Conservation (phyloP, 2,329 filamentous ascomycete species). For the Calonectria pauciramosa region DNA sequence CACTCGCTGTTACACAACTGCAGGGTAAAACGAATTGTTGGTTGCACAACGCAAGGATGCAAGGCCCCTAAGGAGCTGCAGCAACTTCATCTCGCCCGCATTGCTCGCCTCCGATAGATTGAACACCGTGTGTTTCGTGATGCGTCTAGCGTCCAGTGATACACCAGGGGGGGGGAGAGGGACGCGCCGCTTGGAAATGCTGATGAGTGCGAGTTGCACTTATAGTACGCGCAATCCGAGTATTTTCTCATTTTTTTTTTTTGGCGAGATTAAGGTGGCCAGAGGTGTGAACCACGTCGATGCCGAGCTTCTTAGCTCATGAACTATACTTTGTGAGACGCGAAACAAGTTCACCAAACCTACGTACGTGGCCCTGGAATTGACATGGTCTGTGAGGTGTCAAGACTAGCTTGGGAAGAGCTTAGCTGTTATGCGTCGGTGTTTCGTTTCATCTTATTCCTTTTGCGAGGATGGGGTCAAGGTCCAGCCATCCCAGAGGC, state of each 20-base stretch:
- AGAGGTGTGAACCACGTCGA: not conserved
- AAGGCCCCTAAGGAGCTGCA: not conserved
- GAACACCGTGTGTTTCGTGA: slow-evolving; percentile 15
- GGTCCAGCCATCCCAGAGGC: slow-evolving; percentile 2
- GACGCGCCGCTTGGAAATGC: not conserved
- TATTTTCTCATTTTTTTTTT: not conserved
- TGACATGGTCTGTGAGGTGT: slow-evolving; percentile 13
- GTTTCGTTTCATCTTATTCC: slow-evolving; percentile 28
- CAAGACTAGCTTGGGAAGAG: slow-evolving; percentile 8
- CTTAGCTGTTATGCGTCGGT: slow-evolving; percentile 13
- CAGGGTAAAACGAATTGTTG: not conserved
- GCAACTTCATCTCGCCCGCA: not conserved
- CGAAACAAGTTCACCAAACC: not conserved
- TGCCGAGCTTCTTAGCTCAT: not conserved
- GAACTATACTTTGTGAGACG: not conserved
- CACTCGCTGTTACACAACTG: not conserved
- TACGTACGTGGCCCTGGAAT: not conserved
- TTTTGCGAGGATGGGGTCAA: not conserved
- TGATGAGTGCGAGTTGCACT: not conserved
- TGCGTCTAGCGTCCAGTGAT: not conserved
- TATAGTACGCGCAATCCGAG: not conserved
- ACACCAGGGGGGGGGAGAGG: not conserved
- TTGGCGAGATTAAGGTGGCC: slow-evolving; percentile 1
- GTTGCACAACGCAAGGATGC: not conserved
- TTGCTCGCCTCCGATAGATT: slow-evolving; percentile 5